Evolutionary conservation across 1,139 yeast species (phyloP), one percentile per base, ranked within the genome.

Genomic region (Lodderomyces pseudojiufengensis): DNA sequence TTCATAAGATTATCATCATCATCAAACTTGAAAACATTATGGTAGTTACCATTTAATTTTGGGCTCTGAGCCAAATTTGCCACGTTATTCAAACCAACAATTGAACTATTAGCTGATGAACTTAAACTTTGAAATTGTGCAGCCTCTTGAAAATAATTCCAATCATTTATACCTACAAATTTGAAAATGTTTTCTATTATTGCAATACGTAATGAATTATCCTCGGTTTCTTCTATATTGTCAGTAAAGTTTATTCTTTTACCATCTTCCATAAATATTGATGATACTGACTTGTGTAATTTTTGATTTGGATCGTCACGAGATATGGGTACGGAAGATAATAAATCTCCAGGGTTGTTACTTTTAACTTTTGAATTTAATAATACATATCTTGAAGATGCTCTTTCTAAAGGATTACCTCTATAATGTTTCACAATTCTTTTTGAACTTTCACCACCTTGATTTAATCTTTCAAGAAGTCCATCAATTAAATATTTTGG

Each of bases 301-400:
- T 28, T 39, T 50, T 40, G 70, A 64, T 33, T 22, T 6, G 35
- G 38, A 22, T 36, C 38, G 14, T 29, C 37, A 44, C 90, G 65
- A 1, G 88, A 76, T 3, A 86, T 59, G 0, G 95, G 94, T 0
- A 84, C 95, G 36, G 84, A 84, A 0, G 95, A 84, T 11, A 87
- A 61, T 38, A 87, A 65, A 55, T 87, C 95, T 22, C 96, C 96
- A 0, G 96, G 95, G 39, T 66, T 71, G 41, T 84, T 83, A 10
- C 78, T 61, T 22, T 76, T 70, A 14, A 68, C 68, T 32, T 82
- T 64, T 1, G 88, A 76, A 34, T 76, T 79, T 26, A 85, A 59
- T 4, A 76, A 70, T 15, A 84, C 87, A 46, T 84, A 84, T 39
- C 86, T 65, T 2, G 90, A 80, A 11, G 64, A 51, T 1, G 42